Evolutionary conservation across 2,329 filamentous ascomycete genomes (phyloP), one percentile per base, ranked within the genome.

Genomic region (Sporothrix globosa): DNA sequence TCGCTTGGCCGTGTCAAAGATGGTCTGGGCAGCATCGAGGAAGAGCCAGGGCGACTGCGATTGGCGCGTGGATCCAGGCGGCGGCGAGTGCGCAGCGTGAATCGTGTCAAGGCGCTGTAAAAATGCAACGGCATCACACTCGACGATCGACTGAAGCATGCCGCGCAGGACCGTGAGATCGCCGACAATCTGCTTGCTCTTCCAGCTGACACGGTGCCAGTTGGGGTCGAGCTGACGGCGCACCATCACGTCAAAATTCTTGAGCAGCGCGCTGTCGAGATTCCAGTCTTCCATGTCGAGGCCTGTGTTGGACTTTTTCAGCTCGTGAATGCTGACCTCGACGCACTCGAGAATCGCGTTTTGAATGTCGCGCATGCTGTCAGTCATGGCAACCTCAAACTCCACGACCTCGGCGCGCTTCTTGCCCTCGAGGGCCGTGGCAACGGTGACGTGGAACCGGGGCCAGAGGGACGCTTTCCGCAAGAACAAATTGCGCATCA

Each of bases 231-330:
- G 83, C 79, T 99, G 96, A 71, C 94, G 87, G 73, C 95, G 87
- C 67, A 99, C 89, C 69, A 94, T 91, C 72, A 92, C 84, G 78
- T 98, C 96, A 78, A 99, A 99, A 76, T 93, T 97, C 77, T 91
- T 92, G 74, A 97, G 91, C 72, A 98, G 82, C 48, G 95, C 95
- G 77, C 92, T 97, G 79, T 98, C 95, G 21, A 97, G 84, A 66
- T 93, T 97, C 95, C 95, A 98, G 77, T 97, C 94, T 72, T 96
- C 94, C 89, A 98, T 94, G 75, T 98, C 95, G 7, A 99, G 83
- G 2, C 93, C 94, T 0, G 89, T 87, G 77, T 97, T 98, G 21
- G 89, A 88, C 81, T 97, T 98, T 78, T 95, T 96, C 56, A 99
- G 85, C 80, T 99, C 96, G 69, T 92, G 89, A 74, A 99, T 96